Evolutionary conservation across 2,329 filamentous ascomycete species (phyloP).

Genomic region (Pseudocercospora musae): DNA sequence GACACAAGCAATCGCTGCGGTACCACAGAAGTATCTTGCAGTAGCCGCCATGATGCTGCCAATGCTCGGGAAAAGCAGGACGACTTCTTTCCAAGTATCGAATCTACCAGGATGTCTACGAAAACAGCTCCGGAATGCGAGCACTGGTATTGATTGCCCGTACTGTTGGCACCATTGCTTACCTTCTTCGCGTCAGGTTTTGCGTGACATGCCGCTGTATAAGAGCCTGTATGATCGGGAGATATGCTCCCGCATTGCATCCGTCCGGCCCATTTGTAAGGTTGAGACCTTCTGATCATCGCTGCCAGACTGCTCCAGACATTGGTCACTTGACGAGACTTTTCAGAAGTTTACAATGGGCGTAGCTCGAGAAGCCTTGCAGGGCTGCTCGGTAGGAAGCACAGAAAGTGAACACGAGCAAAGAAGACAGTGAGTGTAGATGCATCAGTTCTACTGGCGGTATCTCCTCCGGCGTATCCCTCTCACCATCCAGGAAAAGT

Average conservation of each 20-base stretch:
- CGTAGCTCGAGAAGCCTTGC: background rate
- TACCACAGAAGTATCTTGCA: background rate
- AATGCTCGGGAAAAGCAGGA: background rate
- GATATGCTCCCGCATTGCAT: conserved; percentile 11
- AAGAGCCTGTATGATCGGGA: background rate
- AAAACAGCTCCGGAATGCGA: background rate
- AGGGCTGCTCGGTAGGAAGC: background rate
- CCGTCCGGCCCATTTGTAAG: background rate
- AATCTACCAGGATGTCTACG: background rate
- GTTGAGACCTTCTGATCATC: no score
- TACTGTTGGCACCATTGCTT: background rate
- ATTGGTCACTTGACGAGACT: background rate
- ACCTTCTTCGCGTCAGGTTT: background rate
- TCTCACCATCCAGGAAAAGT: background rate
- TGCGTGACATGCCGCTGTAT: background rate
- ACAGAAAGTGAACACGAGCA: no score
- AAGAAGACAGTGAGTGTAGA: no score
- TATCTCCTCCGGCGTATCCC: background rate
- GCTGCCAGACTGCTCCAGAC: no score
- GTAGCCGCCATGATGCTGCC: no score
- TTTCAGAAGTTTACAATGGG: background rate
- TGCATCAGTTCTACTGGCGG: no score
- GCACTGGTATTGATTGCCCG: background rate
- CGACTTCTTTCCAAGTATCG: background rate
- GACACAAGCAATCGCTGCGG: background rate